A percentile compares a stretch with the other conserved stretches of the same genome.
phyloP scores from a whole-genome alignment of 73 alveolate genomes.

The Uronychia binucleata region DNA sequence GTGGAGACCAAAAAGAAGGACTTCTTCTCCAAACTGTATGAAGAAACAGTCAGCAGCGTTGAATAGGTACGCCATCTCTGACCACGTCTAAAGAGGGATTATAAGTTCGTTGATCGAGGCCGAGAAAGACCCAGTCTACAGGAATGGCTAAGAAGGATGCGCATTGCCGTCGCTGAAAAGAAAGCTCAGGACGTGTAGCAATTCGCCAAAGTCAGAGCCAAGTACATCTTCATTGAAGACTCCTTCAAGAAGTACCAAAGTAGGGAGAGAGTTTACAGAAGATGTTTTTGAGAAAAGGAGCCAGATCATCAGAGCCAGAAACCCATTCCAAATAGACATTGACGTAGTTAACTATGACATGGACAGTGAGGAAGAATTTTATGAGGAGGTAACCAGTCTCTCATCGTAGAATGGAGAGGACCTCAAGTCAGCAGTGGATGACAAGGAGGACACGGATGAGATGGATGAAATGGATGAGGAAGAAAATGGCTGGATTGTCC shows the following conservation, averaged over 20 bases:
- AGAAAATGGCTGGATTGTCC: conserved; percentile 29
- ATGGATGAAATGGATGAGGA: conserved; percentile 32
- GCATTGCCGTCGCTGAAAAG: neutral
- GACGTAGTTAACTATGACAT: conserved; percentile 60
- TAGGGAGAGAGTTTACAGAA: neutral
- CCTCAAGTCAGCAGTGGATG: conserved; percentile 21
- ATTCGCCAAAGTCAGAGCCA: conserved; percentile 10
- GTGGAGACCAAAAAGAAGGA: neutral
- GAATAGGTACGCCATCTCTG: neutral
- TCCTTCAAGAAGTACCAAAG: conserved; percentile 36
- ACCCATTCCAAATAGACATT: conserved; percentile 42
- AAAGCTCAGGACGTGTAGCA: neutral
- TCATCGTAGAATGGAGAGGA: conserved; percentile 74
- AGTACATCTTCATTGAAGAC: conserved; percentile 53
- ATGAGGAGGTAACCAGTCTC: no score
- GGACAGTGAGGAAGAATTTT: conserved; percentile 68
- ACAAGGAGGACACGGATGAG: conserved; percentile 28
- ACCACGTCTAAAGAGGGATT: neutral
- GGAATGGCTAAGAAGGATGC: neutral
- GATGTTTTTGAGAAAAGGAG: conserved; percentile 24
- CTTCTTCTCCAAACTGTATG: neutral
- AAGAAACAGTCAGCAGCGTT: neutral
- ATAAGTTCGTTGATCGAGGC: neutral
- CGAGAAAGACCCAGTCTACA: neutral
- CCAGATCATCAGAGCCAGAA: conserved; percentile 12